A percentile compares a stretch with the other conserved stretches of the same genome.
These are phyloP conservation scores for Botrytis squamosa DNA, from an alignment of 2,329 filamentous ascomycete genomes.

Conservation along the genomic window DNA sequence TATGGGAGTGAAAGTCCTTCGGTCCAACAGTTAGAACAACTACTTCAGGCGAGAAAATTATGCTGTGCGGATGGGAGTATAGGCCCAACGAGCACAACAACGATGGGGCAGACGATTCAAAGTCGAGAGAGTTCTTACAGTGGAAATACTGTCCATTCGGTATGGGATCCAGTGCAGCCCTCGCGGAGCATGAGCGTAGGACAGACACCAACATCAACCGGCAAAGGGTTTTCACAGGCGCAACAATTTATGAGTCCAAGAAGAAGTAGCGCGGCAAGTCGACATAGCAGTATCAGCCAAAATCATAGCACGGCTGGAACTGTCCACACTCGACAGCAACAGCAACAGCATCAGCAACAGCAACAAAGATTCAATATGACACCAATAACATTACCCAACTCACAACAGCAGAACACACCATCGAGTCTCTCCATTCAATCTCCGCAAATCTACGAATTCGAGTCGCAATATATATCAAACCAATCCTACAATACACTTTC, in stretches of 20 bases:
- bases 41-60: constrained; percentile 32
- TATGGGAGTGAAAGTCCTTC: constrained; percentile 26
- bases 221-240: constrained; percentile 24
- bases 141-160: constrained; percentile 29
- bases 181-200: constrained; percentile 24
- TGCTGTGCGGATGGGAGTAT: constrained; percentile 28
- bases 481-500: constrained; percentile 11
- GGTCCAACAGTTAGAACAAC: constrained; percentile 34
- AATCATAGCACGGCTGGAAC: constrained; percentile 21
- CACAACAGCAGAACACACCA: constrained; percentile 23
- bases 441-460: constrained; percentile 31
- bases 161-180: constrained; percentile 30
- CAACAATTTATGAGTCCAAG: constrained; percentile 34
- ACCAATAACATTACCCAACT: constrained; percentile 1
- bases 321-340: constrained; percentile 23
- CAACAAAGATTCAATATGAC: constrained; percentile 15
- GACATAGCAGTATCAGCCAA: constrained; percentile 27
- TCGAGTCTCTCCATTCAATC: constrained; percentile 26
- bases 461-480: constrained; percentile 21
- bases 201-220: constrained; percentile 18
- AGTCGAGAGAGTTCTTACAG: constrained; percentile 33
- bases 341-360: constrained; percentile 24
- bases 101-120: constrained; percentile 9
- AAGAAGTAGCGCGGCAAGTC: constrained; percentile 27
- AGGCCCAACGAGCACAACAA: background rate